phyloP scores from a whole-genome alignment of 129 eudicot species.

The Lactuca sativa region DNA sequence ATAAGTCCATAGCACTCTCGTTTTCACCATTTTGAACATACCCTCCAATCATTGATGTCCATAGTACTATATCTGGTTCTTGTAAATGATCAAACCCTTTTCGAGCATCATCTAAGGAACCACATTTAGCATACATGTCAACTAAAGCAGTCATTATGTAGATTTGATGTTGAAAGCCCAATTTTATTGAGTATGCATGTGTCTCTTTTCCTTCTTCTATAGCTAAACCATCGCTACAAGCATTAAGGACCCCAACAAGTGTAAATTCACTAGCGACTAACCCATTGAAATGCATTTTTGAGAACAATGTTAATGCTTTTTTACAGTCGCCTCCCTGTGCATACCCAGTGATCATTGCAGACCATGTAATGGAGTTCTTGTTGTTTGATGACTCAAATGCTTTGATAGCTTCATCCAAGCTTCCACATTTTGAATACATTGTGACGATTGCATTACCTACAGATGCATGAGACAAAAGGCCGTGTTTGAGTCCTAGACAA shows the following conservation, averaged over 20 bases:
- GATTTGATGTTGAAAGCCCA: conserved; percentile 69
- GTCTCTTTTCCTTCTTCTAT: conserved; percentile 58
- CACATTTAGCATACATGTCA: conserved; percentile 95
- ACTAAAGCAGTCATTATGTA: conserved; percentile 77
- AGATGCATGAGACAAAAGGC: conserved; percentile 44
- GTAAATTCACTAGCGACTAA: conserved; percentile 76
- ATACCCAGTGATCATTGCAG: conserved; percentile 91
- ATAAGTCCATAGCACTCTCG: conserved; percentile 66
- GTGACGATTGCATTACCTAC: conserved; percentile 84
- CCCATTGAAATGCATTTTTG: conserved; percentile 66
- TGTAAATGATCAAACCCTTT: conserved; percentile 70
- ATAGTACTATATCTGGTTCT: conserved; percentile 71
- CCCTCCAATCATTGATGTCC: conserved; percentile 96
- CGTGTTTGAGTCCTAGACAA: conserved; percentile 58
- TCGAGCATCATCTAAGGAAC: conserved; percentile 62
- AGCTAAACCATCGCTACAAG: conserved; percentile 67
- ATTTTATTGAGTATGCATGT: conserved; percentile 63
- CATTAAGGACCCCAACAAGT: conserved; percentile 88
- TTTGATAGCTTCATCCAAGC: conserved; percentile 50
- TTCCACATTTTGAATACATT: conserved; percentile 85
- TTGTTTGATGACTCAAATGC: conserved; percentile 51
- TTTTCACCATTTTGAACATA: conserved; percentile 77
- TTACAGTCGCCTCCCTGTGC: conserved; percentile 72
- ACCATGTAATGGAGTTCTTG: conserved; percentile 81
- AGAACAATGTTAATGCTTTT: conserved; percentile 65